Base-by-base conservation (phyloP, 1,284 basidiomycete genomes). In the Leccinum brunneo-olivaceum region DNA sequence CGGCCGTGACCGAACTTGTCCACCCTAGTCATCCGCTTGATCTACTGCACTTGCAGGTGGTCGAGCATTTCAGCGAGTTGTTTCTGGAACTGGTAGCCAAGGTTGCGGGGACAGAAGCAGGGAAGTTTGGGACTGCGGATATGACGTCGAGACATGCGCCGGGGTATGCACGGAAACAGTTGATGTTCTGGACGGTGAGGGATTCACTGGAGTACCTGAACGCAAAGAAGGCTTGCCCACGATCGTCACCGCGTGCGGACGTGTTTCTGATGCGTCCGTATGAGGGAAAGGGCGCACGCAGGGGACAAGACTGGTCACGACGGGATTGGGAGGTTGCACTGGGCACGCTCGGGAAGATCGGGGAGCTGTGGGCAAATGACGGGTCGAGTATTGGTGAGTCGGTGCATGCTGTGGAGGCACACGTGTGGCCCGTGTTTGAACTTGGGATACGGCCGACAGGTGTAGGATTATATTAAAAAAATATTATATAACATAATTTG, bases 291-390 rank as follows among this genome's bases (percentile, higher is more conserved):
- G 80, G 79, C 0, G 72, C 73, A 23, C 69, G 79, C 30, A 62
- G 72, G 20, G 84, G 84, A 5, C 74, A 78, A 54, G 81, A 87
- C 50, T 88, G 84, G 84, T 69, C 80, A 12, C 66, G 72, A 41
- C 65, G 68, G 41, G 81, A 79, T 51, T 88, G 85, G 84, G 64
- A 70, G 47, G 66, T 71, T 20, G 73, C 65, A 23, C 58, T 83
- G 48, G 53, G 56, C 6, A 69, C 65, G 37, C 51, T 88, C 55
- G 62, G 61, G 33, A 56, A 57, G 24, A 62, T 85, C 23, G 81
- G 74, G 4, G 60, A 60, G 4, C 53, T 58, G 24, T 85, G 79
- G 73, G 62, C 62, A 24, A 6, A 5, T 8, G 79, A 82, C 34
- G 63, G 57, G 2, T 67, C 67, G 15, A 67, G 79, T 32, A 67